Conservation (phyloP, 2,329 filamentous ascomycete species). For the Epichloe bromicola region DNA sequence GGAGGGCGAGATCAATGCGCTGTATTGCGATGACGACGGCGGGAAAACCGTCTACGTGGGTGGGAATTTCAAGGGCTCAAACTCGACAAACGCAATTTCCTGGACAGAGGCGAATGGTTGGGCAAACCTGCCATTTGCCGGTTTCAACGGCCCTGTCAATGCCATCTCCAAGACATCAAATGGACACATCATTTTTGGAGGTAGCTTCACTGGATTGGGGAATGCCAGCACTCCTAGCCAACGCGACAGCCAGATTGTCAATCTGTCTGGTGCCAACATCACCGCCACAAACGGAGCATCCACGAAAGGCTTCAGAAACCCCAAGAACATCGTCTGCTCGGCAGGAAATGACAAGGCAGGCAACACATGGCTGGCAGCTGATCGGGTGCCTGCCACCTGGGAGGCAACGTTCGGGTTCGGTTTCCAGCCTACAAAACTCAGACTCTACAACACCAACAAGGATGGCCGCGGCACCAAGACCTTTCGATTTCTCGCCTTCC, state of each 20-base stretch:
- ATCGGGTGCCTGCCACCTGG: slow-evolving; percentile 70
- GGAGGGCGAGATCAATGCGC: slow-evolving; percentile 65
- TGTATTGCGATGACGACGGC: slow-evolving; percentile 67
- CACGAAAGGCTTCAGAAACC: slow-evolving; percentile 55
- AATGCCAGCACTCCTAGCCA: slow-evolving; percentile 59
- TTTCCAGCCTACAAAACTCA: slow-evolving; percentile 76
- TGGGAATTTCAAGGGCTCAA: slow-evolving; percentile 65
- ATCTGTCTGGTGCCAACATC: slow-evolving; percentile 67
- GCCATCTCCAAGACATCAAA: slow-evolving; percentile 71
- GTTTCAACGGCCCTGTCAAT: slow-evolving; percentile 85
- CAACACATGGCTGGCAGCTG: slow-evolving; percentile 67
- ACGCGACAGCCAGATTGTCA: slow-evolving; percentile 67
- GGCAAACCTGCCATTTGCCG: slow-evolving; percentile 75
- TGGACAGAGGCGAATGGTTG: slow-evolving; percentile 60
- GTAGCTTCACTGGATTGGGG: slow-evolving; percentile 75
- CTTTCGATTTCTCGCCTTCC: slow-evolving; percentile 75
- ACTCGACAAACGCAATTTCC: slow-evolving; percentile 81
- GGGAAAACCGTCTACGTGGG: slow-evolving; percentile 80
- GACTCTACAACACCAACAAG: slow-evolving; percentile 75
- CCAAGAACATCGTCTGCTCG: slow-evolving; percentile 70
- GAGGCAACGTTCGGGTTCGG: slow-evolving; percentile 69
- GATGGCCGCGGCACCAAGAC: slow-evolving; percentile 78
- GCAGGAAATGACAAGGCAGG: slow-evolving; percentile 52
- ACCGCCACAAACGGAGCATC: slow-evolving; percentile 50
- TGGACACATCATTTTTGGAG: slow-evolving; percentile 84